phyloP scores from a whole-genome alignment of 495 filamentous ascomycete genomes.

The Aspergillus affinis region DNA sequence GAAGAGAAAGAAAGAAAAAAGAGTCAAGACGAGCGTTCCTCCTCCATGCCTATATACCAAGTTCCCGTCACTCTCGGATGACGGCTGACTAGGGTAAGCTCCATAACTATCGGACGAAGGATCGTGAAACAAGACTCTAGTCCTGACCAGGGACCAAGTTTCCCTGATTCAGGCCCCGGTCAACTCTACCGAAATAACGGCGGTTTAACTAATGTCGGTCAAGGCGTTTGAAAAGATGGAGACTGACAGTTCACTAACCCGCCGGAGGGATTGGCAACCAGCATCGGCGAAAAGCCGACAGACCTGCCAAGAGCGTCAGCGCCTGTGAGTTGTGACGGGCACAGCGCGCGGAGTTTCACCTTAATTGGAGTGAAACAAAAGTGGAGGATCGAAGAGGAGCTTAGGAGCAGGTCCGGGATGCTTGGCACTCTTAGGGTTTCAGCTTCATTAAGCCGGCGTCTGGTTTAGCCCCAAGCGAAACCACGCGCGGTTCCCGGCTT shows the following conservation, averaged over 20 bases:
- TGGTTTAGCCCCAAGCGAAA: not conserved
- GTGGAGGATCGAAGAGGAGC: slow-evolving; percentile 3
- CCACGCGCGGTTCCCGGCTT: not conserved
- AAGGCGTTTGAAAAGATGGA: not conserved
- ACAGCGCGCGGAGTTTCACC: slow-evolving; percentile 17
- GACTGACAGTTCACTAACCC: slow-evolving; percentile 8
- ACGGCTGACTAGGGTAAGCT: slow-evolving; percentile 5
- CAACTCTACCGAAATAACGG: slow-evolving; percentile 8
- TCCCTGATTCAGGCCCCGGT: not conserved
- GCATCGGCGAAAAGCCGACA: slow-evolving; percentile 1
- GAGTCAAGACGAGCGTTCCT: slow-evolving; percentile 20
- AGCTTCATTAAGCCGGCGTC: slow-evolving; percentile 24
- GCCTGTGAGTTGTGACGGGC: not conserved
- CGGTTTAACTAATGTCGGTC: not conserved
- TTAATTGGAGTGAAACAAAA: slow-evolving; percentile 23
- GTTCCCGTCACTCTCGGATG: not conserved
- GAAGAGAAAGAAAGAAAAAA: slow-evolving; percentile 13
- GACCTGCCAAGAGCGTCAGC: slow-evolving; percentile 5
- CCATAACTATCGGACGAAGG: slow-evolving; percentile 6
- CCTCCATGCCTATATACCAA: slow-evolving; percentile 9
- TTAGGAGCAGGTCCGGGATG: slow-evolving; percentile 18
- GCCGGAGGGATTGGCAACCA: slow-evolving; percentile 2
- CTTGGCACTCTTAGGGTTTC: slow-evolving; percentile 25
- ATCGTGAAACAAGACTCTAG: slow-evolving; percentile 16
- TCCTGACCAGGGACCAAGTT: not conserved